A percentile compares a stretch with the other conserved stretches of the same genome.
Conservation (phyloP, 176 grass and related monocot species). For the Dactylis glomerata region DNA sequence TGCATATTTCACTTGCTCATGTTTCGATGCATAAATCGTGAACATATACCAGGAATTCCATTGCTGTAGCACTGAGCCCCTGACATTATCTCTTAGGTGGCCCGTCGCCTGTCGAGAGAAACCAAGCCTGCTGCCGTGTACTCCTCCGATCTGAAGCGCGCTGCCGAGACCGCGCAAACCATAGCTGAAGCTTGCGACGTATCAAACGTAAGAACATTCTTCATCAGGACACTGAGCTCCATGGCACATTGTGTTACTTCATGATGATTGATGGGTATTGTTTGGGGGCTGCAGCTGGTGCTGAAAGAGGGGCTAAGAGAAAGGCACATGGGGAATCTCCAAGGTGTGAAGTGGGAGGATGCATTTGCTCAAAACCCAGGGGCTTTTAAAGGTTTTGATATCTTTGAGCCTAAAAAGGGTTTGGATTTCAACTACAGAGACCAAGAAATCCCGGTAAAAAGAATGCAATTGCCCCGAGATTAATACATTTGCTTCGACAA, state of each 20-base stretch:
- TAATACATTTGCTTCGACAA: not conserved
- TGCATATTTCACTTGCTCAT: not conserved
- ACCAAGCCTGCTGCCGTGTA: constrained; percentile 52
- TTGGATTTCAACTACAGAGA: constrained; percentile 44
- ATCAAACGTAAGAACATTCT: constrained; percentile 36
- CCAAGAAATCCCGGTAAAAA: constrained; percentile 47
- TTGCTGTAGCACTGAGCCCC: not conserved
- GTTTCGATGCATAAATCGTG: not conserved
- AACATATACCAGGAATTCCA: not conserved
- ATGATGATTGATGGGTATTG: not conserved
- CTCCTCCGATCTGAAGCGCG: constrained; percentile 66
- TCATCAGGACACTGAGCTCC: not conserved
- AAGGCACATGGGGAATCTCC: constrained; percentile 67
- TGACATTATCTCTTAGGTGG: constrained; percentile 38
- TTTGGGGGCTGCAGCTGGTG: constrained; percentile 19
- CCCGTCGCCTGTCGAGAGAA: constrained; percentile 45
- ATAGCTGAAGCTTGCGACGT: constrained; percentile 45
- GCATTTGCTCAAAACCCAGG: constrained; percentile 50
- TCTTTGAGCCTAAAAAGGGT: constrained; percentile 10
- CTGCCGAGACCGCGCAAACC: constrained; percentile 50
- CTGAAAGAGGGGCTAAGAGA: constrained; percentile 50
- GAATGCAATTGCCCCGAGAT: not conserved
- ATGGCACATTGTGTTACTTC: not conserved
- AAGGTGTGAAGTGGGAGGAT: constrained; percentile 57
- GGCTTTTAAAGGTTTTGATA: constrained; percentile 29